phyloP scores from a whole-genome alignment of 1,139 yeast species.

The Ogataea hybrid region DNA sequence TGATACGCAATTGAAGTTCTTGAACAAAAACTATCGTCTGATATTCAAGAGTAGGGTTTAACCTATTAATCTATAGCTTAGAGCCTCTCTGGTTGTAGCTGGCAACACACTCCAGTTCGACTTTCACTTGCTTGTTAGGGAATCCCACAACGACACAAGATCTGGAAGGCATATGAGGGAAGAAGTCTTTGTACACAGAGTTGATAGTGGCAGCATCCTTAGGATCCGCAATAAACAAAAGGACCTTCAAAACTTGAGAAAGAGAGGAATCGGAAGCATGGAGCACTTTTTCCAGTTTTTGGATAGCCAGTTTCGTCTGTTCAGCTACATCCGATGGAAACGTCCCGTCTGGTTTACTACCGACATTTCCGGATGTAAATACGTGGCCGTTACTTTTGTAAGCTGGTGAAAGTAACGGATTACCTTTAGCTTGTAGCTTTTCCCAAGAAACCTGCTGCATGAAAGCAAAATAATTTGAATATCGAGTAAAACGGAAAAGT shows the following conservation, averaged over 20 bases:
- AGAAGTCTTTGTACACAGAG: slow-evolving; percentile 45
- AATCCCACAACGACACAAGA: slow-evolving; percentile 49
- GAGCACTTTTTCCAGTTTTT: no score
- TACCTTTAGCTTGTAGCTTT: slow-evolving; percentile 27
- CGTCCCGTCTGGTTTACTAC: no score
- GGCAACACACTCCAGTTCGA: slow-evolving; percentile 45
- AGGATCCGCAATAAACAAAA: slow-evolving; percentile 47
- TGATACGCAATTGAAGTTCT: no score
- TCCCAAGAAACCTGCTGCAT: slow-evolving; percentile 25
- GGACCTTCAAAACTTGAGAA: slow-evolving; percentile 52
- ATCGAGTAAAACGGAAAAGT: no score
- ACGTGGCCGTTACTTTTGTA: no score
- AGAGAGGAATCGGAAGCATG: no score
- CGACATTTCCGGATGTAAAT: no score
- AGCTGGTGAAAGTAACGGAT: slow-evolving; percentile 44
- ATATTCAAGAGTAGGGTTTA: no score
- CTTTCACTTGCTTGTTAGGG: slow-evolving; percentile 40
- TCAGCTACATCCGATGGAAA: no score
- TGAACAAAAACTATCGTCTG: no score
- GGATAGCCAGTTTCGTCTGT: no score
- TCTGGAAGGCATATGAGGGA: slow-evolving; percentile 52
- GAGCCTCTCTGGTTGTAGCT: neutral
- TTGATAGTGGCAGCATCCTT: slow-evolving; percentile 45
- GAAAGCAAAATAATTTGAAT: neutral
- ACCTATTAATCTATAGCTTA: neutral